These are phyloP conservation scores for Agrocybe pediades DNA, from an alignment of 768 basidiomycete species.

Conservation along the genomic window DNA sequence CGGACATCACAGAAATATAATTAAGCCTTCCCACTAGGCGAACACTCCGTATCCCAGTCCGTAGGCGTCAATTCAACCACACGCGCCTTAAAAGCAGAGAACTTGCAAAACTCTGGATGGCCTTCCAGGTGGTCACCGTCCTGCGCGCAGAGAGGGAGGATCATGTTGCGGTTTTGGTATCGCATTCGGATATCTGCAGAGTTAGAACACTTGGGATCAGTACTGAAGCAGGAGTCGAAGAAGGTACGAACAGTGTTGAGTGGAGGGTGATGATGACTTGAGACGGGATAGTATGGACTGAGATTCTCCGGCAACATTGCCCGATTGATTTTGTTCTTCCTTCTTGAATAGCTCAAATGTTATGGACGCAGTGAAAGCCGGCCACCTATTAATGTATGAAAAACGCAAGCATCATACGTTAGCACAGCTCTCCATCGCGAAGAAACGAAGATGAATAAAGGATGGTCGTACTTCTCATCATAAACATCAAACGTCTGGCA, in stretches of 20 bases:
- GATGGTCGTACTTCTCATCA: constrained; percentile 57
- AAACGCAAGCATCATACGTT: neutral
- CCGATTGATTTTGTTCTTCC: constrained; percentile 12
- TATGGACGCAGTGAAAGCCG: constrained; percentile 71
- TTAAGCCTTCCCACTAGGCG: constrained; percentile 17
- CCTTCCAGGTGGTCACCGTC: constrained; percentile 70
- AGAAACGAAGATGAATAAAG: neutral
- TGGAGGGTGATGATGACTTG: constrained; percentile 14
- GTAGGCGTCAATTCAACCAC: constrained; percentile 65
- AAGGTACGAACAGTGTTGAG: constrained; percentile 29
- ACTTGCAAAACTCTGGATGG: constrained; percentile 72
- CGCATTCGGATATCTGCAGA: constrained; percentile 70
- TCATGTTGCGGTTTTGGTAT: constrained; percentile 68
- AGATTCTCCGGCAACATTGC: constrained; percentile 21
- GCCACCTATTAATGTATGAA: constrained; percentile 50
- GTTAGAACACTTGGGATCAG: neutral
- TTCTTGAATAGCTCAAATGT: constrained; percentile 74
- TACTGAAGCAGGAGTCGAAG: neutral
- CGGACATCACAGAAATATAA: neutral
- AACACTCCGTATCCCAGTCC: constrained; percentile 70
- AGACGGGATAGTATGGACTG: constrained; percentile 47
- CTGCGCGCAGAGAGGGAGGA: constrained; percentile 64
- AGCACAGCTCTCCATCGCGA: neutral
- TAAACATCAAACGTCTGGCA: constrained; percentile 69
- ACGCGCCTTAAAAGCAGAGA: constrained; percentile 61